Evolutionary conservation across 148 eudicot species (phyloP).

Genomic region (Euryodendron excelsum): DNA sequence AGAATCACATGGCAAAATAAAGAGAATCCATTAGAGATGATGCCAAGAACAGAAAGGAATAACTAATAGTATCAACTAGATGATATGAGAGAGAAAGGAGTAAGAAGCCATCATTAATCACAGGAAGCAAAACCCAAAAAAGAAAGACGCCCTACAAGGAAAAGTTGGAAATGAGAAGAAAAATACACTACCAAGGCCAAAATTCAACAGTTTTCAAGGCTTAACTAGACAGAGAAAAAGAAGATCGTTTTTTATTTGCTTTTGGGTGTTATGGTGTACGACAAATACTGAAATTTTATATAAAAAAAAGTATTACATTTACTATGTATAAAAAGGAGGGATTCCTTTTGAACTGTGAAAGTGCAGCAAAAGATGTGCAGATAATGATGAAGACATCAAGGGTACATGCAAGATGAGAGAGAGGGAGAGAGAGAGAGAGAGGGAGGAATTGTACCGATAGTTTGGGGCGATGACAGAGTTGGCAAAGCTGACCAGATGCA

Average conservation of each 20-base stretch:
- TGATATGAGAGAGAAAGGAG: neutral
- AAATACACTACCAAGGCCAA: neutral
- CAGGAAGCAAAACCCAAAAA: constrained; percentile 8
- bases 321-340: constrained; percentile 9
- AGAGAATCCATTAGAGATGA: constrained; percentile 1
- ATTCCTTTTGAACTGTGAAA: constrained; percentile 7
- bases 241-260: neutral
- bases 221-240: neutral
- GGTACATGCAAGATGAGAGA: neutral
- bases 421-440: neutral
- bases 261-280: neutral
- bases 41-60: neutral
- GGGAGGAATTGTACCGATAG: neutral
- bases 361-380: neutral
- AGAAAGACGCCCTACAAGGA: constrained; percentile 12
- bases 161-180: neutral
- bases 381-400: constrained; percentile 8
- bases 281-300: neutral
- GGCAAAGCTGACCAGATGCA: neutral
- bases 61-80: constrained; percentile 13
- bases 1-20: constrained; percentile 23
- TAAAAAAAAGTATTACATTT: neutral
- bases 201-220: neutral
- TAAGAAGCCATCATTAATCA: constrained; percentile 10
- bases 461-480: neutral